Base-by-base conservation (phyloP, 352 stramenopile genomes). In the Phytophthora pluvialis region DNA sequence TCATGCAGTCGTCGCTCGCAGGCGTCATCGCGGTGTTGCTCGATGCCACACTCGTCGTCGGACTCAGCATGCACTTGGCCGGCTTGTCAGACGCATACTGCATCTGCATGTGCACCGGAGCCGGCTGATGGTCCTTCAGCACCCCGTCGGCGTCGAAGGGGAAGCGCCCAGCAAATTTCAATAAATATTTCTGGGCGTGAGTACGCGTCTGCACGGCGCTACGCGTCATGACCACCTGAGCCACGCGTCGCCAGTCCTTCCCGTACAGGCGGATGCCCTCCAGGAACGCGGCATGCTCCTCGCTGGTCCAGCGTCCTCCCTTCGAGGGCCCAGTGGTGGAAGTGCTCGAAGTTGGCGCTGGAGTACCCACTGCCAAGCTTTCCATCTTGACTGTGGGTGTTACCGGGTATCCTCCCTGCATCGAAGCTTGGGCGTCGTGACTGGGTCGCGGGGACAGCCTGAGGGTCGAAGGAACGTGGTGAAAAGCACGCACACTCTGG, bases 131-230 rank as follows among this genome's bases (percentile, higher is more conserved):
- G 25, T 80, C 63, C 58, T 81, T 81, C 45, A 75, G 47, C 60
- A 77, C 61, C 51, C 70, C 70, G 25, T 85, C 70, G 1, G 77
- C 46, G n/a, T 93, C 85, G 48, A 93, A 91, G 3, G 82, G 82
- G 58, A 91, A 91, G 18, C 81, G 81, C 42, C 86, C 86, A 64
- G 86, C 83, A 78, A 95, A 93, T 80, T 97, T 97, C 71, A 94
- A 90, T 86, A 97, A 93, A 91, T 97, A 97, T 69, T 97, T 97
- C 72, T 97, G 89, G 45, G 89, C 89, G 64, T 97, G 89, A 32
- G 89, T 95, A 38, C 89, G 87, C 40, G 87, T 94, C 72, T 97
- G 89, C 50, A 97, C 88, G n/a, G 87, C 87, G 33, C 83, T 95
- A 38, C 89, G 83, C 31, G 89, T 94, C 54, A 67, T 80, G 38